These are phyloP conservation scores for Mucor saturninus DNA, from an alignment of 371 early-diverging fungal genomes.

Conservation along the genomic window DNA sequence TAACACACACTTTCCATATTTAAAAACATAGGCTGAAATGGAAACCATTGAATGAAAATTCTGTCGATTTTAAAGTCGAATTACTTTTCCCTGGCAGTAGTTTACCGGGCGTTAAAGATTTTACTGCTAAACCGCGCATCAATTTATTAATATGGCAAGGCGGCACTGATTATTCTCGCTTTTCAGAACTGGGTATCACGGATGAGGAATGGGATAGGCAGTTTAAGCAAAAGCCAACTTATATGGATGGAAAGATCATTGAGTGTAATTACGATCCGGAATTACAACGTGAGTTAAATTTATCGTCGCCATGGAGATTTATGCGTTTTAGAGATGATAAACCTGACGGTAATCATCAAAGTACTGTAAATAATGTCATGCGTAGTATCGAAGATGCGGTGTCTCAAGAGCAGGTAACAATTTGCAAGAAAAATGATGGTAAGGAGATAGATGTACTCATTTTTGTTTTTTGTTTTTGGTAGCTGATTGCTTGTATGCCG, in stretches of 20 bases:
- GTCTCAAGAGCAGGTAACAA: conserved; percentile 64
- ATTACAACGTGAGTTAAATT: conserved; percentile 38
- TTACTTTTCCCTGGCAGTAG: conserved; percentile 47
- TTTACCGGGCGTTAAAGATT: conserved; percentile 44
- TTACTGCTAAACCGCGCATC: conserved; percentile 51
- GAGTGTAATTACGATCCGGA: conserved; percentile 72
- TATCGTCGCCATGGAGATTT: conserved; percentile 75
- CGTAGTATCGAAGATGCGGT: conserved; percentile 82
- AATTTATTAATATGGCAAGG: conserved; percentile 67
- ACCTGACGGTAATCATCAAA: conserved; percentile 76
- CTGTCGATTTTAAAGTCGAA: conserved; percentile 88
- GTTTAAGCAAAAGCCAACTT: conserved; percentile 29
- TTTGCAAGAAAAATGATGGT: conserved; percentile 1
- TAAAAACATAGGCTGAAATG: conserved; percentile 86
- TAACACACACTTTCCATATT: background rate
- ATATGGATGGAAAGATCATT: conserved; percentile 67
- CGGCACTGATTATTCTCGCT: conserved; percentile 53
- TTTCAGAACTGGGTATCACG: conserved; percentile 64
- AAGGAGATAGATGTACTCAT: background rate
- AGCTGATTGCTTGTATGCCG: conserved; percentile 31
- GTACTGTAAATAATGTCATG: conserved; percentile 72
- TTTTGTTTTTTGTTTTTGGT: background rate
- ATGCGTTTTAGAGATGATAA: conserved; percentile 91
- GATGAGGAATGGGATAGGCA: conserved; percentile 60
- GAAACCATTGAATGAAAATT: conserved; percentile 98